These are phyloP conservation scores for Aegilops umbellulata DNA, from an alignment of 176 grass and related monocot genomes.

Conservation along the genomic window DNA sequence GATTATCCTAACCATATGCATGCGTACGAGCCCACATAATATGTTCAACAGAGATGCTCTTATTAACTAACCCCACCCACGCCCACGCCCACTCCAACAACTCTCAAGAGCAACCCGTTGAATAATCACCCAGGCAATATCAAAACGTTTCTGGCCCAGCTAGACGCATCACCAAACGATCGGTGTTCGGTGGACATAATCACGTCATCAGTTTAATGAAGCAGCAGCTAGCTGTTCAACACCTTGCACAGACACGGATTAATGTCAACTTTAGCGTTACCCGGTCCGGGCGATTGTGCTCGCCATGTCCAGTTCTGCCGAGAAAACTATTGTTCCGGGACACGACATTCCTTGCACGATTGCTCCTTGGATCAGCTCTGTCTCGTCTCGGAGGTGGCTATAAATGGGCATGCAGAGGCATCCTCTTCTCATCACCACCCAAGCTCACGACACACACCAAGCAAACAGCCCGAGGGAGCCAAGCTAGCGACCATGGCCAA, in stretches of 20 bases:
- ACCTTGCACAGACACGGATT: not conserved
- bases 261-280: not conserved
- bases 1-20: too few relatives aligned
- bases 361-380: not conserved
- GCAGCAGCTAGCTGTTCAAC: not conserved
- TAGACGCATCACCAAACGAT: not conserved
- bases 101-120: not conserved
- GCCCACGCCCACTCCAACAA: not conserved
- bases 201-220: not conserved
- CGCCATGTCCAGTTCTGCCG: not conserved
- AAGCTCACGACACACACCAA: not conserved
- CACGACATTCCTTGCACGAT: not conserved
- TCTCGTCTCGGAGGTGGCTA: not conserved
- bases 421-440: not conserved
- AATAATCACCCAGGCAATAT: not conserved
- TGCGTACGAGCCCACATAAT: too few relatives aligned
- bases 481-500: not conserved
- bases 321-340: not conserved
- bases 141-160: not conserved
- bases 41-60: too few relatives aligned
- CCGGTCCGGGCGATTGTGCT: not conserved
- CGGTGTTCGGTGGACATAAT: not conserved
- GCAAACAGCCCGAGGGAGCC: not conserved
- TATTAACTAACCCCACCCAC: too few relatives aligned
- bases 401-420: not conserved